Evolutionary conservation across 352 stramenopile species (phyloP).

Genomic region (Globisporangium apiculatum): DNA sequence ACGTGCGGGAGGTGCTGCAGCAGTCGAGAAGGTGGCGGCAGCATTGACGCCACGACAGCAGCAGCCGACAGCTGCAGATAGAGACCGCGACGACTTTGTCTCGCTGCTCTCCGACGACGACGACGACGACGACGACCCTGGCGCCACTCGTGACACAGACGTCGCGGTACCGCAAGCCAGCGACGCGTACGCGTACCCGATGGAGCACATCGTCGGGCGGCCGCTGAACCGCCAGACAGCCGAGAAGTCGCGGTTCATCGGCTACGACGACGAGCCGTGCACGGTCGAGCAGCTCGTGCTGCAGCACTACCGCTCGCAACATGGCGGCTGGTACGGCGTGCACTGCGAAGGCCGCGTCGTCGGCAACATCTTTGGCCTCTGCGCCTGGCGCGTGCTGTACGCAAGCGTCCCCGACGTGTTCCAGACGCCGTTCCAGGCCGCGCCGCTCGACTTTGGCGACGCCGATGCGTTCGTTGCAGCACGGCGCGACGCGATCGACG

Average conservation of each 20-base stretch:
- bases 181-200: slow-evolving; percentile 28
- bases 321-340: slow-evolving; percentile 75
- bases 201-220: slow-evolving; percentile 52
- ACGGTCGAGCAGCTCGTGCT: slow-evolving; percentile 82
- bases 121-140: neutral
- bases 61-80: neutral
- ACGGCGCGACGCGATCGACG: slow-evolving; percentile 37
- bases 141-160: neutral
- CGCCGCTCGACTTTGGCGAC: slow-evolving; percentile 67
- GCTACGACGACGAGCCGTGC: slow-evolving; percentile 81
- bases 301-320: slow-evolving; percentile 54
- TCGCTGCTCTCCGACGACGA: slow-evolving; percentile 14
- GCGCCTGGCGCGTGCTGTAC: slow-evolving; percentile 89
- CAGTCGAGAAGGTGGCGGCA: neutral
- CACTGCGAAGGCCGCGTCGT: slow-evolving; percentile 78
- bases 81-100: slow-evolving; percentile 7
- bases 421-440: slow-evolving; percentile 76
- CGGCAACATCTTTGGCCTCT: slow-evolving; percentile 70
- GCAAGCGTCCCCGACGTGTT: slow-evolving; percentile 75
- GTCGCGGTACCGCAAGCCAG: neutral
- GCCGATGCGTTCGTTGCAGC: slow-evolving; percentile 40
- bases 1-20: slow-evolving; percentile 1
- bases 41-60: neutral
- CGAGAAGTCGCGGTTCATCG: slow-evolving; percentile 82
- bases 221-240: slow-evolving; percentile 69